Base-by-base conservation (phyloP, 2,329 filamentous ascomycete species). In the Aspergillus hiratsukae region DNA sequence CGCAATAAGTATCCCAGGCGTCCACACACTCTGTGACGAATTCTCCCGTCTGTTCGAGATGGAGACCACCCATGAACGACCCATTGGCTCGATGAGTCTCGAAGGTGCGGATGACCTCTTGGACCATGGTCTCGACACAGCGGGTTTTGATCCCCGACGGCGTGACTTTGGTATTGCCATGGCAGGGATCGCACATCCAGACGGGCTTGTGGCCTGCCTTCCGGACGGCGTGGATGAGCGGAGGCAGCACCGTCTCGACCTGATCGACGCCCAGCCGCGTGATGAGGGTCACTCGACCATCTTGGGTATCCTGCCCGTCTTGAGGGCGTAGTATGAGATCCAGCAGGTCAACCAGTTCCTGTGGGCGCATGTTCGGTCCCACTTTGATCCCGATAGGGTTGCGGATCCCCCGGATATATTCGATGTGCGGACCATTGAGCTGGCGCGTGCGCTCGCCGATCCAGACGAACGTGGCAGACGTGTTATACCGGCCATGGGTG, bases 101-200 rank as follows among this genome's bases (percentile, higher is more conserved):
- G 51, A 96, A 81, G 1, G 91, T 91, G 65, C 89, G 84, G 60
- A 87, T 84, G 37, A 97, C 82, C 78, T 97, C 92, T 1, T 82
- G 83, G 72, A 96, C 87, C 69, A 97, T 95, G 70, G 91, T 87
- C 60, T 83, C 83, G 80, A 96, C 96, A 51, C 87, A 86, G 23
- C 93, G 84, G 2, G 93, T 97, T 80, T 97, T 97, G 77, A 96
- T 84, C 29, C 90, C 90, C 0, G 82, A 77, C 0, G 83, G 80
- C 0, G 89, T 91, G 52, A 78, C 79, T 29, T 78, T 76, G 0
- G 82, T 85, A 69, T 86, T 86, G 37, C 92, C 93, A 75, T 97
- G 92, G 91, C 97, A 97, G 19, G 92, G 93, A 75, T 97, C 92
- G 76, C 91, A 96, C 77, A 96, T 91, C 91, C 91, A 96, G 66